phyloP scores from a whole-genome alignment of 2,329 filamentous ascomycete genomes.

The Boeremia lycopersici region DNA sequence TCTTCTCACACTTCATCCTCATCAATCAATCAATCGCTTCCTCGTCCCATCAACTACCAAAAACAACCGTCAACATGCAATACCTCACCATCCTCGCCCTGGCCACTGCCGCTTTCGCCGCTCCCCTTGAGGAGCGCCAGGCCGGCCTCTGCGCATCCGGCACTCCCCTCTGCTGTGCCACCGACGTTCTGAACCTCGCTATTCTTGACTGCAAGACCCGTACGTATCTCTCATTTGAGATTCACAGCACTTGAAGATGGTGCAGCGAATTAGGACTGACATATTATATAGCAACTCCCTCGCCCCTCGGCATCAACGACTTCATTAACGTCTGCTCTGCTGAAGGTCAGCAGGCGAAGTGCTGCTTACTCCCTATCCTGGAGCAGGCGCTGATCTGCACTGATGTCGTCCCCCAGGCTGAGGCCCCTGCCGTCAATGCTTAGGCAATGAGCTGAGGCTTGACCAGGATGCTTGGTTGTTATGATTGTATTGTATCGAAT shows the following conservation, averaged over 20 bases:
- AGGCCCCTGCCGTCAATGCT: conserved; percentile 2
- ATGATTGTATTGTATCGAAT: not conserved
- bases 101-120: conserved; percentile 38
- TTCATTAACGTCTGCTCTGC: conserved; percentile 57
- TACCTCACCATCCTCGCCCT: conserved; percentile 44
- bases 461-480: not conserved
- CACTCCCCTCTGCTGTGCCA: conserved; percentile 64
- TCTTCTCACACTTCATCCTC: conserved; percentile 24
- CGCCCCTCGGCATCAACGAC: conserved; percentile 48
- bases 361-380: conserved; percentile 61
- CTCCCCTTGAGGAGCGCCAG: conserved; percentile 43
- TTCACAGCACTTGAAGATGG: not conserved
- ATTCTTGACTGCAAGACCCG: conserved; percentile 63
- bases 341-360: conserved; percentile 62
- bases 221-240: conserved; percentile 43
- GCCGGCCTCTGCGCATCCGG: conserved; percentile 43
- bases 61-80: conserved; percentile 37
- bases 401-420: conserved; percentile 36
- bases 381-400: conserved; percentile 49
- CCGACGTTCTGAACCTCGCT: conserved; percentile 64
- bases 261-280: not conserved
- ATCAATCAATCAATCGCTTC: conserved; percentile 15
- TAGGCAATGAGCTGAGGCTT: not conserved
- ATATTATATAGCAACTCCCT: conserved; percentile 38
- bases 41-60: conserved; percentile 14